Base-by-base conservation (phyloP, 31 red algal species). In the Endocladia muricata region DNA sequence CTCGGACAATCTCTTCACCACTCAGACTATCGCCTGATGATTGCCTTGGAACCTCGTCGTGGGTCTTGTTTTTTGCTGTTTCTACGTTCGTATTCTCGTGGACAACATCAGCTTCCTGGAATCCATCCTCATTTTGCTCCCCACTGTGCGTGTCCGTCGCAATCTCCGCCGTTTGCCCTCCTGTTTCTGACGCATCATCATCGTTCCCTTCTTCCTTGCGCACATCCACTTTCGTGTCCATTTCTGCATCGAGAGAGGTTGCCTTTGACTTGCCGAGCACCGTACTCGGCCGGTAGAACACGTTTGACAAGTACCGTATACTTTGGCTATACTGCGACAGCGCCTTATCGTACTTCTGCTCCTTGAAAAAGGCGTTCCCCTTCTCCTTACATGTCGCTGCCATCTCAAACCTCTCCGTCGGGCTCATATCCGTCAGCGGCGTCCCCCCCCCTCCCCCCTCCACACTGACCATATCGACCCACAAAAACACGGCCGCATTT, bases 301-400 rank as follows among this genome's bases (percentile, higher is more conserved):
- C 86, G 51, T 82, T 77, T 15, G 68, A 70, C 32, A 90, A 26
- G 30, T 71, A 90, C 52, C 70, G 77, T 65, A 90, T 82, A 48
- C 86, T 80, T 47, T 78, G 69, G 48, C 61, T 77, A 41, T 90
- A 90, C 41, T 83, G 77, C 19, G 60, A 37, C 60, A 83, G 70
- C 7, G 86, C 86, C 19, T 75, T 74, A 41, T 90, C 86, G 55
- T 70, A 90, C 59, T 82, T 90, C 40, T 73, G 56, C 59, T 82
- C 86, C 69, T 83, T 90, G 63, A 90, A 90, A 7, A 90, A 68
- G 19, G 44, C 47, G 63, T 90, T 90, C 30, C 86, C 86, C 58
- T 62, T 1, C 61, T 90, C 86, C 47, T 90, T 90, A 55, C 58
- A 90, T 39, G 42, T 43, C 63, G 70, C 72, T 4, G 86, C 86